A percentile compares a stretch with the other conserved stretches of the same genome.
phyloP scores from a whole-genome alignment of 2,329 filamentous ascomycete species.

The Hypoxylon sp. region DNA sequence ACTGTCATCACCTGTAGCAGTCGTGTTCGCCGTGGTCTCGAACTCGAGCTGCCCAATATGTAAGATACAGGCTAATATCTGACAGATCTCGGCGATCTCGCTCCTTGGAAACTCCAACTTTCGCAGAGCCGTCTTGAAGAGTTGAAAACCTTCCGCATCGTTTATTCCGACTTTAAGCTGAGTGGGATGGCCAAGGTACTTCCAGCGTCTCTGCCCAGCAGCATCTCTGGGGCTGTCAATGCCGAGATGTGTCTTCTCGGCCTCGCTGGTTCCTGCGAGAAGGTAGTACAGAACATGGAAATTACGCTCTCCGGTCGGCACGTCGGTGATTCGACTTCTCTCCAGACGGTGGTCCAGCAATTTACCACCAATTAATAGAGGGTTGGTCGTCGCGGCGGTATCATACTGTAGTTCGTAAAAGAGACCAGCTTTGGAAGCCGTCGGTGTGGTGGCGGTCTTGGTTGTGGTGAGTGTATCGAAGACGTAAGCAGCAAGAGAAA shows the following conservation, averaged over 20 bases:
- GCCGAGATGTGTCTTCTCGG: slow-evolving; percentile 88
- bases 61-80: slow-evolving; percentile 92
- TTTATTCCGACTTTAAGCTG: slow-evolving; percentile 98
- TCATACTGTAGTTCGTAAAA: slow-evolving; percentile 99
- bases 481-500: slow-evolving; percentile 93
- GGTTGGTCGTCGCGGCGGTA: slow-evolving; percentile 85
- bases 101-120: slow-evolving; percentile 94
- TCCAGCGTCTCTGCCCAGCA: slow-evolving; percentile 83
- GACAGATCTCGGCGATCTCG: slow-evolving; percentile 97
- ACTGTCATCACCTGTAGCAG: slow-evolving; percentile 86
- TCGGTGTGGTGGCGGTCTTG: slow-evolving; percentile 95
- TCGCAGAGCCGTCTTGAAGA: slow-evolving; percentile 95
- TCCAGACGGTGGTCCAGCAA: slow-evolving; percentile 94
- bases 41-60: slow-evolving; percentile 99
- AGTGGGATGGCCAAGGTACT: slow-evolving; percentile 94
- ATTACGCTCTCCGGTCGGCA: slow-evolving; percentile 95
- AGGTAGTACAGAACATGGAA: slow-evolving; percentile 98
- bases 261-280: slow-evolving; percentile 88
- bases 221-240: slow-evolving; percentile 64
- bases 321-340: slow-evolving; percentile 88
- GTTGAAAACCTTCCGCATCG: slow-evolving; percentile 93
- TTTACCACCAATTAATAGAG: slow-evolving; percentile 93
- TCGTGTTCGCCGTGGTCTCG: slow-evolving; percentile 83
- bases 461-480: slow-evolving; percentile 98
- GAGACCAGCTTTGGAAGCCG: slow-evolving; percentile 93